These are phyloP conservation scores for Kwoniella shandongensis DNA, from an alignment of 768 basidiomycete genomes.

Conservation along the genomic window DNA sequence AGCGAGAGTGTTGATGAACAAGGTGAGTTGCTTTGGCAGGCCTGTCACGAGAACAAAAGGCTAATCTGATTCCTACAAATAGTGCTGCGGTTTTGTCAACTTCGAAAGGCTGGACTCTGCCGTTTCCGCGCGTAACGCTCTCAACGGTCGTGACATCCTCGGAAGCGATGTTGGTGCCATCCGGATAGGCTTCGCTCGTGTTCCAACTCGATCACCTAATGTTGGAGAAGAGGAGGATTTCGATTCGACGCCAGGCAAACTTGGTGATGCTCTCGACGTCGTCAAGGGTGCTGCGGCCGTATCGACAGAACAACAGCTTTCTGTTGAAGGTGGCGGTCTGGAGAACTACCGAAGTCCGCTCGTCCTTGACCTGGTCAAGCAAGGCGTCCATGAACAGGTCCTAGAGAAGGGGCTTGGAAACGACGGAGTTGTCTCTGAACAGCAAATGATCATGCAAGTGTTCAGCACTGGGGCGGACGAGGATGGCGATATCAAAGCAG, in stretches of 20 bases:
- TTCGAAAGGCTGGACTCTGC: conserved; percentile 97
- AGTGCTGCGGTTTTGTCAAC: conserved; percentile 65
- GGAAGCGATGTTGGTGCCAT: conserved; percentile 96
- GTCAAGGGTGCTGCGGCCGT: conserved; percentile 92
- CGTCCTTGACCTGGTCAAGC: conserved; percentile 49
- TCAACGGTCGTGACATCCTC: conserved; percentile 92
- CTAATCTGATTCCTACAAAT: conserved; percentile 4
- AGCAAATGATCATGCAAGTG: conserved; percentile 96
- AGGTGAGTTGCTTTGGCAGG: conserved; percentile 87
- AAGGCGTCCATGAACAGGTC: conserved; percentile 50
- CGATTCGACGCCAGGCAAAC: conserved; percentile 61
- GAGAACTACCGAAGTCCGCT: conserved; percentile 95
- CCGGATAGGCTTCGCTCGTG: conserved; percentile 93
- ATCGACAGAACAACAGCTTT: conserved; percentile 88
- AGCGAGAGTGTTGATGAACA: conserved; percentile 91
- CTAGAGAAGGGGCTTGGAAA: conserved; percentile 56
- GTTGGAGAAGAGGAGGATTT: conserved; percentile 58
- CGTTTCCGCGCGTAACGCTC: conserved; percentile 87
- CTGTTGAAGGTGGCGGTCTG: conserved; percentile 68
- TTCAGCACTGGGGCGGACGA: conserved; percentile 75
- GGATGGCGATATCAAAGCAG: conserved; percentile 78
- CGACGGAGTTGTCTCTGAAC: conserved; percentile 68
- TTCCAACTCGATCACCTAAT: conserved; percentile 70
- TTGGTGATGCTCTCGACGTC: conserved; percentile 58
- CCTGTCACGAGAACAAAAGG: conserved; percentile 31